A percentile compares a stretch with the other conserved stretches of the same genome.
Evolutionary conservation across 495 filamentous ascomycete species (phyloP).

Genomic region (Penicillium egyptiacum): DNA sequence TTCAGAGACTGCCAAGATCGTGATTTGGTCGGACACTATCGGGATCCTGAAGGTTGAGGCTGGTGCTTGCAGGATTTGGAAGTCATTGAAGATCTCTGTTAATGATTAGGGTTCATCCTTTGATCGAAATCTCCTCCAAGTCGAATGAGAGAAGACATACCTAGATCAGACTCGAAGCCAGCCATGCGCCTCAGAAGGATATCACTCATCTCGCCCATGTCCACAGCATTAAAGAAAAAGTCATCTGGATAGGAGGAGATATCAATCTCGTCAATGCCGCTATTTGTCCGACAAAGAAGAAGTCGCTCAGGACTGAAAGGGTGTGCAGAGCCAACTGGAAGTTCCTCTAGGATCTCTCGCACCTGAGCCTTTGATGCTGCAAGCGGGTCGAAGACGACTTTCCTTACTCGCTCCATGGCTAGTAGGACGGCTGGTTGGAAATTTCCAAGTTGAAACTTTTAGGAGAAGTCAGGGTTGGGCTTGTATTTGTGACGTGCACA

Average conservation of each 20-base stretch:
- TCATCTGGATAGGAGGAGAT: conserved; percentile 28
- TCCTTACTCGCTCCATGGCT: conserved; percentile 25
- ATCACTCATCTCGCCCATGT: conserved; percentile 29
- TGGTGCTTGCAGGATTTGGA: conserved; percentile 26
- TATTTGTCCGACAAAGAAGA: conserved; percentile 25
- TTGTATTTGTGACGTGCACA: not conserved
- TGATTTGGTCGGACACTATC: conserved; percentile 22
- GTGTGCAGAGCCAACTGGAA: conserved; percentile 31
- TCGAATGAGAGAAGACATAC: conserved; percentile 12
- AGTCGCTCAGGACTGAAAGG: conserved; percentile 28
- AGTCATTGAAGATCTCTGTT: conserved; percentile 23
- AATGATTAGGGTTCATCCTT: not conserved
- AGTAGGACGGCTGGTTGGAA: not conserved
- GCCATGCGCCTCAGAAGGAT: conserved; percentile 24
- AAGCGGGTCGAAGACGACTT: conserved; percentile 28
- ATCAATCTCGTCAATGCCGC: conserved; percentile 28
- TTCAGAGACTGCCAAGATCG: conserved; percentile 26
- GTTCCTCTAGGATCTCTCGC: conserved; percentile 18
- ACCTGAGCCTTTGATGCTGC: conserved; percentile 24
- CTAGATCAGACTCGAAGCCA: conserved; percentile 14
- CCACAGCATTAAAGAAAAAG: conserved; percentile 29
- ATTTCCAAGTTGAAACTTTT: not conserved
- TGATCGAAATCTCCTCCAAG: not conserved
- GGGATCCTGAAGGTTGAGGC: conserved; percentile 27
- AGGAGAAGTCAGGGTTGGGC: not conserved